Conservation (phyloP, 106 monocot species). For the Apostasia ramifera region DNA sequence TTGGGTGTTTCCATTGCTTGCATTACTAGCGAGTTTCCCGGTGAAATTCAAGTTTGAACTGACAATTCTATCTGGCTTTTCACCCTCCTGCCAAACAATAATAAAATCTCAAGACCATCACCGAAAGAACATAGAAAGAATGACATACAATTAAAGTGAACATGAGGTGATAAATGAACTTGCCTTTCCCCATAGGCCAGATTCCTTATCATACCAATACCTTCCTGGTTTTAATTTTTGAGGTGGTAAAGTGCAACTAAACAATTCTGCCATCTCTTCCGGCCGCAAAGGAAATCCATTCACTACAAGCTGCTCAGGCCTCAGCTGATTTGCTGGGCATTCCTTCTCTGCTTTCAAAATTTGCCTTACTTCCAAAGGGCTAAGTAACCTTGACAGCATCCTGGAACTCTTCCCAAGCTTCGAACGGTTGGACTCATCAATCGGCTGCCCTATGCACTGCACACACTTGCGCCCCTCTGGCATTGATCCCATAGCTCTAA, state of each 20-base stretch:
- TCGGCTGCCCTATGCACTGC: constrained; percentile 72
- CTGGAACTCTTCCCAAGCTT: constrained; percentile 75
- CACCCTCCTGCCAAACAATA: constrained; percentile 53
- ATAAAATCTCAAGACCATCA: background rate
- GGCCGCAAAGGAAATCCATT: constrained; percentile 67
- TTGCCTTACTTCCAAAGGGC: constrained; percentile 76
- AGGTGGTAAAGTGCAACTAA: constrained; percentile 74
- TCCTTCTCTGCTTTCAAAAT: constrained; percentile 95
- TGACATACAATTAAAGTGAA: background rate
- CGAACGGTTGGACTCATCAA: constrained; percentile 66
- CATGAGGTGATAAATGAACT: constrained; percentile 6
- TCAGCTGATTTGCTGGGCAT: constrained; percentile 77
- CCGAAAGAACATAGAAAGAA: background rate
- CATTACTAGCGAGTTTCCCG: constrained; percentile 65
- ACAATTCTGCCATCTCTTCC: constrained; percentile 85
- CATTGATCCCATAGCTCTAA: constrained; percentile 96
- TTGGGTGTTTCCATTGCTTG: constrained; percentile 86
- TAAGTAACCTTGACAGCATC: constrained; percentile 46
- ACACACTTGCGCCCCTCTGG: constrained; percentile 95
- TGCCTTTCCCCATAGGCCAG: constrained; percentile 95
- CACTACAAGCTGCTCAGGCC: constrained; percentile 82
- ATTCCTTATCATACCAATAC: constrained; percentile 99
- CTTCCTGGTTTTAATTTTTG: constrained; percentile 86
- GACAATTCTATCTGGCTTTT: constrained; percentile 78
- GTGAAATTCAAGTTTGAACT: constrained; percentile 84